Base-by-base conservation (phyloP, 148 eudicot species). In the Spergularia marina region DNA sequence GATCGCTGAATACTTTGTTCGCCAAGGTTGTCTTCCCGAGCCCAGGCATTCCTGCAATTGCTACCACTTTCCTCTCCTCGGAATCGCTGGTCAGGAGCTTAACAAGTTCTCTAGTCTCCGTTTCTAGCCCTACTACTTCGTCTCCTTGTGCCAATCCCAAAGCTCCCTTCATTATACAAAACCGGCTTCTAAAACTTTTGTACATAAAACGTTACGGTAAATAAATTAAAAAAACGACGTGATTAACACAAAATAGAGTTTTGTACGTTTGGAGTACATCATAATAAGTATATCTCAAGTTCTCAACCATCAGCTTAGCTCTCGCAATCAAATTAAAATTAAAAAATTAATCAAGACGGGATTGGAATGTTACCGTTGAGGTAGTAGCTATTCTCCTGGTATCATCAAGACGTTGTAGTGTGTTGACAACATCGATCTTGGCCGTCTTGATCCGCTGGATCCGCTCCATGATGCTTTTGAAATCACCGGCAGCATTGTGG, bases 21-120 rank as follows among this genome's bases (percentile, higher is more conserved):
- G 76, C 76, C 16, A 74, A 57, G 10, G 89, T 86, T 0, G 89
- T 86, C 80, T 86, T 86, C 10, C 89, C 89, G 8, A 82, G 64
- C 18, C 87, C 87, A 2, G 79, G 76, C 81, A 82, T 78, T 6
- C 89, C 89, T 0, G 83, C 72, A 20, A 86, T 77, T 15, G 87
- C 72, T 16, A 87, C 76, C 5, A 84, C 76, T 51, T 87, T 81
- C 11, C 78, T 78, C 8, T 74, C 54, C 0, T 62, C 47, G 4
- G 64, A 21, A 9, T 76, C 81, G 21, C 40, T 57, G 0, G 8
- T 71, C 17, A 86, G 80, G 17, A 10, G 58, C 5, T 15, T 65
- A 2, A 71, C 58, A n/a, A 86, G 10, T n/a, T 23, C 79, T 14
- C 3, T 2, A 10, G 74, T 70, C 54, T 82, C 83, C 2, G 75